Base-by-base conservation (phyloP, 371 early-diverging fungal species). In the Caulochytrium protostelioides region DNA sequence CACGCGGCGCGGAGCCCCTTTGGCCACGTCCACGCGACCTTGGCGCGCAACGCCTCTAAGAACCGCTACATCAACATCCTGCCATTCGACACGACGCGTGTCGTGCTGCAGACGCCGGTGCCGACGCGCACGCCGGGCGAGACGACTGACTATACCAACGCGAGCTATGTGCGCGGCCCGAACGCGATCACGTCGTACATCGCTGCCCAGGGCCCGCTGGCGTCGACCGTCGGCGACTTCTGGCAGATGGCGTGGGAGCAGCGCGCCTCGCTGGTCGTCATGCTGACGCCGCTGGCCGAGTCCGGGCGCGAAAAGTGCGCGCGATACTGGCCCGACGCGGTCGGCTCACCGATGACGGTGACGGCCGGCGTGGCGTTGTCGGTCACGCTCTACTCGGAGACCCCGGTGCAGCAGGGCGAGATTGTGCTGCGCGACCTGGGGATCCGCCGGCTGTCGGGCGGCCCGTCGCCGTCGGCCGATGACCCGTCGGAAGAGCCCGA, bases 221-320 rank as follows among this genome's bases (percentile, higher is more conserved):
- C 74, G 6, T 54, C 68, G 23, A 85, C 90, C 0, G 60, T 75
- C 29, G 63, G 59, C 7, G 87, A 85, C 38, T 92, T 92, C 43
- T 92, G 90, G 89, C 63, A 63, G 30, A 72, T 89, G 57, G 55
- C 78, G 9, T 83, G 79, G 82, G 84, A 89, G 42, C 77, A 84
- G 45, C 41, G 63, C 3, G 53, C 67, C 0, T 46, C 55, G 3
- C 72, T 80, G 3, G 62, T 92, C 18, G 82, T 89, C 10, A 89
- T 89, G 87, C 52, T 92, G 38, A 79, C 91, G 0, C 68, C 72
- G 28, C 75, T 77, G 35, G 71, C 74, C 30, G 90, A 92, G 52
- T 65, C 67, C 38, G 72, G 75, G 2, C 56, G 73, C 43, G 46
- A 49, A 6, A 78, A 89, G 55, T 80, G 77, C 42, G 67, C 71